Evolutionary conservation across 2,329 filamentous ascomycete species (phyloP).

Genomic region (Metarhizium anisopliae): DNA sequence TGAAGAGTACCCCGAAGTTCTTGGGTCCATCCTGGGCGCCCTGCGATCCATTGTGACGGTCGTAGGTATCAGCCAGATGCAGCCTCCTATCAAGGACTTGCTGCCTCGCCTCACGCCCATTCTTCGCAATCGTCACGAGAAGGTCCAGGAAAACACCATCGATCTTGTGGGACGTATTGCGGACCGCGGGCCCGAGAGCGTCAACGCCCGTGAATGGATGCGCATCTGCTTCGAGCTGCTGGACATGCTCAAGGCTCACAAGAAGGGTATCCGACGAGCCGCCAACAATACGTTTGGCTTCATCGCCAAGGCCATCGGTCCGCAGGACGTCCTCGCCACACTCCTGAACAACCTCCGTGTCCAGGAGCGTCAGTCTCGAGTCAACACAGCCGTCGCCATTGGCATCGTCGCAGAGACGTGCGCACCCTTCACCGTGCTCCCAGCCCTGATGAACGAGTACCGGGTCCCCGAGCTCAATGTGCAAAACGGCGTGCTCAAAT

Average conservation of each 20-base stretch:
- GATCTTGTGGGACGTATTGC: slow-evolving; percentile 96
- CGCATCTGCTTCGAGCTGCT: slow-evolving; percentile 97
- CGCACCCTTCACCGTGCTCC: slow-evolving; percentile 96
- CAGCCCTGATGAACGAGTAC: slow-evolving; percentile 98
- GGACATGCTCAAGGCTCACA: slow-evolving; percentile 99
- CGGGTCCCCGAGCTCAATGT: slow-evolving; percentile 97
- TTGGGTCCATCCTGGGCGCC: slow-evolving; percentile 92
- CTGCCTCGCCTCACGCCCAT: slow-evolving; percentile 95
- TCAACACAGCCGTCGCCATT: slow-evolving; percentile 97
- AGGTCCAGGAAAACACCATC: slow-evolving; percentile 98
- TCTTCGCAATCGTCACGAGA: slow-evolving; percentile 94
- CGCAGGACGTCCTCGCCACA: slow-evolving; percentile 92
- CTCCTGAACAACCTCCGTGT: slow-evolving; percentile 94
- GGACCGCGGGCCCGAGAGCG: slow-evolving; percentile 89
- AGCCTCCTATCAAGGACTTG: slow-evolving; percentile 93
- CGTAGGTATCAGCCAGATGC: slow-evolving; percentile 96
- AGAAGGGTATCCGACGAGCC: slow-evolving; percentile 95
- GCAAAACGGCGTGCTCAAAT: slow-evolving; percentile 96
- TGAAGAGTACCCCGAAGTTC: slow-evolving; percentile 95
- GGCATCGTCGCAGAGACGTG: slow-evolving; percentile 98
- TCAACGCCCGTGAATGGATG: slow-evolving; percentile 99
- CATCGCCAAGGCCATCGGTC: slow-evolving; percentile 97
- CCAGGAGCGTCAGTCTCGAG: slow-evolving; percentile 93
- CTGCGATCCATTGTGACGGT: slow-evolving; percentile 95
- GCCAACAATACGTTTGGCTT: slow-evolving; percentile 99